Conservation (phyloP, 192 early-diverging fungal species). For the Coemansia sp. region DNA sequence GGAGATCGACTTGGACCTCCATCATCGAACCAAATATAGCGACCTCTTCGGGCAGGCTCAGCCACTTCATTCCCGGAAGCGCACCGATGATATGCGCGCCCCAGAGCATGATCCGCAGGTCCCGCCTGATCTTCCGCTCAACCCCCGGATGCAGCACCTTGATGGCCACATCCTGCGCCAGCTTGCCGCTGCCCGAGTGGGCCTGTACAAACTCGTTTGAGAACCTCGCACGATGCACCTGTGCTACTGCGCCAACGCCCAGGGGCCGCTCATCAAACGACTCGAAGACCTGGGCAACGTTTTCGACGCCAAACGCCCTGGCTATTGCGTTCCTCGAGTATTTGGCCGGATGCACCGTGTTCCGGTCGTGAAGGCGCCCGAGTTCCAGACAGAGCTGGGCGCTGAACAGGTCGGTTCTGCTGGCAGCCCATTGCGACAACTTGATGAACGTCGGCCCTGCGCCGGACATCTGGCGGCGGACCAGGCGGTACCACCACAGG, state of each 20-base stretch:
- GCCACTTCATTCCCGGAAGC: conserved; percentile 83
- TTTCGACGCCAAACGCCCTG: conserved; percentile 60
- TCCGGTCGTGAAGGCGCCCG: conserved; percentile 78
- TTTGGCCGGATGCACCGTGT: conserved; percentile 72
- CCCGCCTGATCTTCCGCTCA: conserved; percentile 64
- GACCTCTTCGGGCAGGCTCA: conserved; percentile 89
- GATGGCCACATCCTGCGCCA: conserved; percentile 67
- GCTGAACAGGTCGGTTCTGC: conserved; percentile 85
- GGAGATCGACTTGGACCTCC: conserved; percentile 84
- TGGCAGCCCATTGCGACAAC: conserved; percentile 93
- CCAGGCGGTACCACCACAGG: conserved; percentile 84
- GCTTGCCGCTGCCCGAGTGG: conserved; percentile 15
- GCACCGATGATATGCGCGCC: conserved; percentile 64
- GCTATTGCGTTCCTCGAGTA: conserved; percentile 68
- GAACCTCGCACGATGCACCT: conserved; percentile 62
- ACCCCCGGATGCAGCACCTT: conserved; percentile 93
- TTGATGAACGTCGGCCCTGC: conserved; percentile 98
- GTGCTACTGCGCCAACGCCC: conserved; percentile 95
- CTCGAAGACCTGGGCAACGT: conserved; percentile 76
- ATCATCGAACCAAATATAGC: conserved; percentile 89
- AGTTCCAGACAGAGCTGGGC: conserved; percentile 72
- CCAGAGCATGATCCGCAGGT: conserved; percentile 79
- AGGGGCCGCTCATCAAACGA: conserved; percentile 74
- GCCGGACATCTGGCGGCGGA: conserved; percentile 77
- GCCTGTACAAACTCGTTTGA: conserved; percentile 24